Evolutionary conservation across 768 basidiomycete species (phyloP).

Genomic region (Cystofilobasidium bisporidii): DNA sequence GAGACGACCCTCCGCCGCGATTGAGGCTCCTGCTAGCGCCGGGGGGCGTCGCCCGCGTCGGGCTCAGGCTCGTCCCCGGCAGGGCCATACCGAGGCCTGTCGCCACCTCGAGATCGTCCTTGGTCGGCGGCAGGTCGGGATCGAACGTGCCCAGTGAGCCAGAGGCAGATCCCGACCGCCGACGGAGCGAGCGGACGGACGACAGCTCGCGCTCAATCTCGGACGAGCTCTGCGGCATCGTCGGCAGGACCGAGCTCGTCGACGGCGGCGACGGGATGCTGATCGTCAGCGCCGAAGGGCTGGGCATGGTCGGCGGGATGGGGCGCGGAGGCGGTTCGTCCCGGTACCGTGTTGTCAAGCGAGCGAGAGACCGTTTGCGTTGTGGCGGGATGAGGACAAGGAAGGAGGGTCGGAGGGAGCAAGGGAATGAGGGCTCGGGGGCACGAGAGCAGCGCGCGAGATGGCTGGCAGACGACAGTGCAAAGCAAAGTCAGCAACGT

Average conservation of each 20-base stretch:
- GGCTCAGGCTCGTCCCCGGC: constrained; percentile 10
- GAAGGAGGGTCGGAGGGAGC: no score
- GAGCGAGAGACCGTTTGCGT: not conserved
- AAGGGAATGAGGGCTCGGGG: no score
- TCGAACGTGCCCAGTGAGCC: constrained; percentile 15
- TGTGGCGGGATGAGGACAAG: no score
- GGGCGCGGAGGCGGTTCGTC: not conserved
- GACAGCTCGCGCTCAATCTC: constrained; percentile 27
- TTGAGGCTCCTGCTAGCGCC: no score
- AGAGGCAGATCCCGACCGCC: constrained; percentile 22
- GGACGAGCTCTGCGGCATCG: not conserved
- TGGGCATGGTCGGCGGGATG: not conserved
- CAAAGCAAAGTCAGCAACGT: no score
- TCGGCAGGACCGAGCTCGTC: not conserved
- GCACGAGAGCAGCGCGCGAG: no score
- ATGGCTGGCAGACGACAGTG: no score
- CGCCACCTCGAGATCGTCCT: constrained; percentile 12
- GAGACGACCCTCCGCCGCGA: not conserved
- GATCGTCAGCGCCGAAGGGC: not conserved
- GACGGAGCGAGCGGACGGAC: constrained; percentile 26
- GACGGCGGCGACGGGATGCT: constrained; percentile 4
- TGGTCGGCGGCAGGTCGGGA: constrained; percentile 24
- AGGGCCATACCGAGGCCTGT: constrained; percentile 9
- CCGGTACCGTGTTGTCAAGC: not conserved
- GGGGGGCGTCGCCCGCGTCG: not conserved